Base-by-base conservation (phyloP, 352 stramenopile genomes). In the Pythium sukuiense region DNA sequence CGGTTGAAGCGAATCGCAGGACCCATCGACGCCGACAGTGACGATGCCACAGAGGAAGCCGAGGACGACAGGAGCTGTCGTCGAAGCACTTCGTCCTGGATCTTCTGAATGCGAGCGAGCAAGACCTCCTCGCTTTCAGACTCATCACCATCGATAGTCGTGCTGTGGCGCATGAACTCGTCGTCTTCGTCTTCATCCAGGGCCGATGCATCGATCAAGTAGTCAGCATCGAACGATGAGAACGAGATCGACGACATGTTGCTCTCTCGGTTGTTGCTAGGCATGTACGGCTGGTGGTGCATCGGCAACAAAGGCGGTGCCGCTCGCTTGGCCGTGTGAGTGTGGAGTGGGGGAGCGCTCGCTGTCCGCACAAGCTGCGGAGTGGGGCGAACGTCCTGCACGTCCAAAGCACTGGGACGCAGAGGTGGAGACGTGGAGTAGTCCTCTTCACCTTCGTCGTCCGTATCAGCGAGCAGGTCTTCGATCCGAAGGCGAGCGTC, bases 151-250 rank as follows among this genome's bases (percentile, higher is more conserved):
- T 65, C 57, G 39, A 58, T 26, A 1, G 41, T 50, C n/a, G 49
- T 56, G 39, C 55, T 64, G 54, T 55, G 53, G 33, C 61, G 54
- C 20, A 55, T 43, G 37, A 52, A 52, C 45, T 52, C 45, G 45
- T 52, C 45, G 7, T 52, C 45, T 9, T 64, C 55, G 37, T 64
- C 48, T 4, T 43, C 20, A 8, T 70, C 63, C 18, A 70, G 50
- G 5, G 57, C 63, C 37, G 54, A 46, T 4, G 63, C 56, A 30
- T 64, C 63, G 43, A 70, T 63, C 26, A 70, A 54, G 37, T 61
- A 59, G 43, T 70, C 63, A 9, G 57, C 63, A 26, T 70, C 63
- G 26, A 70, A 70, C 9, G 63, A 70, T 50, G 63, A 64, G 33
- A 70, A 70, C 29, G 63, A 70, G 26, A 65, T 24, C 11, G 57